phyloP scores from a whole-genome alignment of 2,329 filamentous ascomycete species.

The Aspergillus vadensis region DNA sequence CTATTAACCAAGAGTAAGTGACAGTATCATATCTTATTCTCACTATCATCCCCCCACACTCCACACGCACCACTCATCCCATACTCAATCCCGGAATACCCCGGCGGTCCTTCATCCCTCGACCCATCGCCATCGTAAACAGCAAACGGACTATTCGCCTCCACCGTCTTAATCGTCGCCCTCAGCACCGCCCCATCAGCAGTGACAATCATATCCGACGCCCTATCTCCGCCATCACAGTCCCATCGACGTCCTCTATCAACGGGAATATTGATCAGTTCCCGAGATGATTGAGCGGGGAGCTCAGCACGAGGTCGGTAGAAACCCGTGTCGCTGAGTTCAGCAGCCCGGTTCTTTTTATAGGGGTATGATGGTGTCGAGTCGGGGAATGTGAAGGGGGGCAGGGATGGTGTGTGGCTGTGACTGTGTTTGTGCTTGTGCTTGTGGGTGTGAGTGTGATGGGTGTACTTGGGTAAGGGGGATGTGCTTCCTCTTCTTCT shows the following conservation, averaged over 20 bases:
- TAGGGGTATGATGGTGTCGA: not conserved
- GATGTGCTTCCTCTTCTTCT: not conserved
- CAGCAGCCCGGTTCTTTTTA: constrained; percentile 14
- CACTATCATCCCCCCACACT: not conserved
- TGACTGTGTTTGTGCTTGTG: not conserved
- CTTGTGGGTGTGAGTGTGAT: not conserved
- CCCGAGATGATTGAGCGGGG: constrained; percentile 24
- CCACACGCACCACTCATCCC: not conserved
- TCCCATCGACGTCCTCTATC: constrained; percentile 11
- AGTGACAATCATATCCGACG: constrained; percentile 23
- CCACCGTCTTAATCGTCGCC: constrained; percentile 26
- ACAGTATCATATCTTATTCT: too few species aligned
- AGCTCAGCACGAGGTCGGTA: constrained; percentile 30
- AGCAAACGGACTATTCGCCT: not conserved
- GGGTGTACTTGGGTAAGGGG: not conserved
- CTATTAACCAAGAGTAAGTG: too few species aligned
- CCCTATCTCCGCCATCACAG: not conserved
- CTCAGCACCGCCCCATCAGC: constrained; percentile 30
- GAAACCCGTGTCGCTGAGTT: constrained; percentile 34
- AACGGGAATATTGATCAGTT: constrained; percentile 32
- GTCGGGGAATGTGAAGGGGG: not conserved
- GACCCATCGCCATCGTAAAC: not conserved
- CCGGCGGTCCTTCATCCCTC: not conserved
- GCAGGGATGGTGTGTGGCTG: not conserved
- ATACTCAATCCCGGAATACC: not conserved